Conservation (phyloP, 1,284 basidiomycete genomes). For the Golubevia pallescens region DNA sequence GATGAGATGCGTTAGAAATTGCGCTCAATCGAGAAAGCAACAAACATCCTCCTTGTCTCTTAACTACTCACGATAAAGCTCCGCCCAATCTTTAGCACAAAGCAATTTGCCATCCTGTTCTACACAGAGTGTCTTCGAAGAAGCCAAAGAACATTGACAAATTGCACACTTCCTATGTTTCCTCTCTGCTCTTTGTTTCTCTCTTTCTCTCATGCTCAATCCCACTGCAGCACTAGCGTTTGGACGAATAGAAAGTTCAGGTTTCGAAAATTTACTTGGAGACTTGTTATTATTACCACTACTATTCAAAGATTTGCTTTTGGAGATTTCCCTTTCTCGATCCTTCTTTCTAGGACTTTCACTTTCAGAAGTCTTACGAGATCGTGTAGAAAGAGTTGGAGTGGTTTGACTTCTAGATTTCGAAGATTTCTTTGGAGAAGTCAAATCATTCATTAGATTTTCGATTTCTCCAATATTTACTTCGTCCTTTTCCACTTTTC, state of each 20-base stretch:
- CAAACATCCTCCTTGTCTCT: too few relatives aligned
- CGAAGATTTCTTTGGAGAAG: constrained; percentile 13
- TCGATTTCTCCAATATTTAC: constrained; percentile 36
- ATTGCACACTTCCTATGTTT: constrained; percentile 28
- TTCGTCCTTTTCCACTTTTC: neutral
- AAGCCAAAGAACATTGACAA: constrained; percentile 35
- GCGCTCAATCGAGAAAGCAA: too few relatives aligned
- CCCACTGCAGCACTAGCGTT: constrained; percentile 5
- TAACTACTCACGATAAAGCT: constrained; percentile 20
- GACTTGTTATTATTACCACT: constrained; percentile 16
- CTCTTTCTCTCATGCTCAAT: constrained; percentile 11
- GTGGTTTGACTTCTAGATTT: neutral
- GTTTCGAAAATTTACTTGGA: too few relatives aligned
- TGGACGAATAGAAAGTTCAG: too few relatives aligned
- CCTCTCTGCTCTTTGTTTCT: constrained; percentile 22
- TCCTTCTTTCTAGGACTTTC: constrained; percentile 1
- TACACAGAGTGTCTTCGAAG: constrained; percentile 31
- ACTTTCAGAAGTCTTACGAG: too few relatives aligned
- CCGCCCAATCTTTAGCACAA: constrained; percentile 41
- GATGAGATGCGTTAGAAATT: too few relatives aligned
- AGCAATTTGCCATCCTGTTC: constrained; percentile 41
- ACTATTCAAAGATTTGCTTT: constrained; percentile 15
- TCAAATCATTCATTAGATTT: constrained; percentile 34
- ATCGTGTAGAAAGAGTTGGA: neutral
- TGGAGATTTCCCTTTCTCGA: constrained; percentile 4